Evolutionary conservation across 257 asterid genomes (phyloP), one percentile per base, ranked within the genome.

Genomic region (Cinchona pubescens): DNA sequence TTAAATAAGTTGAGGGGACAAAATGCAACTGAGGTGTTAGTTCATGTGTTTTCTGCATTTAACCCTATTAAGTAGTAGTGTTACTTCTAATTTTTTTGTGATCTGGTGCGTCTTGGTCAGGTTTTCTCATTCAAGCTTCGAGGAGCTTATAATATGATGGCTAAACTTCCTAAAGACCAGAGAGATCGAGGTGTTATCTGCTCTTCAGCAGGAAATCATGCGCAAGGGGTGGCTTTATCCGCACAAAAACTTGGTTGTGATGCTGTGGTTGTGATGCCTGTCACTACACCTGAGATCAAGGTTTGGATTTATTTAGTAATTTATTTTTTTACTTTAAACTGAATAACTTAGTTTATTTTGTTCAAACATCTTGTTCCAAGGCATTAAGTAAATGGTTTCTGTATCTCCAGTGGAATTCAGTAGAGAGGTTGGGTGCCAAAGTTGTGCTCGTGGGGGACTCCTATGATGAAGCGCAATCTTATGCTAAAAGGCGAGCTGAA

Each of bases 121-220:
- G 97, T 92, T 48, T 92, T 92, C 66, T 92, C 97, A 6, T 92
- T 92, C 86, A 92, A 92, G 88, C 88, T 92, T 76, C 93, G 99
- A 29, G 99, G 99, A 82, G 99, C 99, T 79, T 95, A 95, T 78
- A 95, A 95, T 71, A 95, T 95, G 99, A 92, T 95, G 99, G 94
- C 96, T 7, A 95, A 87, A 79, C 92, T 95, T 79, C 85, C 96
- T 16, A 86, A 75, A 71, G 94, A 88, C 81, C 92, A 86, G 75
- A 86, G 90, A 59, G 75, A 87, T 75, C 85, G 84, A 79, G 99
- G 99, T 49, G 99, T 95, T 15, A 90, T 95, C 35, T 95, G 99
- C 81, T 95, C 99, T 14, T 95, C 99, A 7, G 99, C 98, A 16
- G 99, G 99, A 80, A 95, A 95, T 75, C 99, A 95, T 32, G 99